Evolutionary conservation across 805 yeast genomes (phyloP).

Genomic region (Hanseniaspora guilliermondii): DNA sequence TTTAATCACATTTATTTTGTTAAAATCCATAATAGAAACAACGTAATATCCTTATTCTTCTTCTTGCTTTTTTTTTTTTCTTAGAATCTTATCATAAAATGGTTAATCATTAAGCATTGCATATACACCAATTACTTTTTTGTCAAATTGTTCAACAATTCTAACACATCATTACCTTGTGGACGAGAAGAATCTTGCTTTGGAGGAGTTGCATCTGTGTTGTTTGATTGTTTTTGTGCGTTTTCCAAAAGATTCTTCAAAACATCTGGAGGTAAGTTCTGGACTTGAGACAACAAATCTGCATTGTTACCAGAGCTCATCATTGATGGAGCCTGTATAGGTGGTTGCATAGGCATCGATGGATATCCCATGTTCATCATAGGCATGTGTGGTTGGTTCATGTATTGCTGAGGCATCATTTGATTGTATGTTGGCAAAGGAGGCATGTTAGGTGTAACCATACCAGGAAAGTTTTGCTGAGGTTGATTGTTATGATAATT

Average conservation of each 20-base stretch:
- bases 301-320: slow-evolving; percentile 24
- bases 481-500: slow-evolving; percentile 13
- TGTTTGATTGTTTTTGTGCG: slow-evolving; percentile 24
- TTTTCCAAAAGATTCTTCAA: slow-evolving; percentile 24
- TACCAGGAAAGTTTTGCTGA: slow-evolving; percentile 17
- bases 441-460: slow-evolving; percentile 12
- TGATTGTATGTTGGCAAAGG: slow-evolving; percentile 13
- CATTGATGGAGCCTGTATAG: slow-evolving; percentile 18
- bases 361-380: background rate
- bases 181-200: background rate
- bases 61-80: background rate
- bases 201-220: background rate
- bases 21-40: too few species aligned
- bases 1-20: too few species aligned
- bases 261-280: slow-evolving; percentile 28
- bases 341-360: slow-evolving; percentile 18
- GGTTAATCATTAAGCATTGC: too few species aligned
- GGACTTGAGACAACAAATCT: slow-evolving; percentile 26
- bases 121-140: slow-evolving; percentile 1
- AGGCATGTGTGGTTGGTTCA: slow-evolving; percentile 6
- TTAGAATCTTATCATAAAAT: background rate
- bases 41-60: too few species aligned
- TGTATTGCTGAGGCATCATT: slow-evolving; percentile 16
- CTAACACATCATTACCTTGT: slow-evolving; percentile 3
- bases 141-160: slow-evolving; percentile 9